Evolutionary conservation across 768 basidiomycete genomes (phyloP).

Genomic region (Filobasidium floriforme): DNA sequence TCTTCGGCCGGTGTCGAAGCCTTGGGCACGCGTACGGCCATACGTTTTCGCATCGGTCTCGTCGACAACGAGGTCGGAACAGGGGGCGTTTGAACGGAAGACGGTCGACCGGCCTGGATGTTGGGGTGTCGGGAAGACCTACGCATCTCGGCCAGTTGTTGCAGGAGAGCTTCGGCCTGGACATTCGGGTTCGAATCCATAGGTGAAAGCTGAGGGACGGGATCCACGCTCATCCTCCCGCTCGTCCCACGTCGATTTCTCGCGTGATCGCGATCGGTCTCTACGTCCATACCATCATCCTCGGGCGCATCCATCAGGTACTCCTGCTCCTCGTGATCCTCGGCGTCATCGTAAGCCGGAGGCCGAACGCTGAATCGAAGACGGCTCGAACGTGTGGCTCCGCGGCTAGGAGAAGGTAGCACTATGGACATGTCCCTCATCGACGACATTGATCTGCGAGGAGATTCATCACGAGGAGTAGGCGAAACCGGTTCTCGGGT

Average conservation of each 20-base stretch:
- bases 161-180: not conserved
- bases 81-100: not conserved
- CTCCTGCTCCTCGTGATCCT: not conserved
- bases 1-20: not conserved
- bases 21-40: not conserved
- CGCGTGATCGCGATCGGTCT: not conserved
- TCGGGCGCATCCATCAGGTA: not conserved
- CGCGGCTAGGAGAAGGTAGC: not conserved
- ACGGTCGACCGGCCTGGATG: constrained; percentile 3
- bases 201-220: not conserved
- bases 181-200: not conserved
- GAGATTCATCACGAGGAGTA: not conserved
- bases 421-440: not conserved
- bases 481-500: not conserved
- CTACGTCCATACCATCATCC: not conserved
- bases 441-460: not conserved
- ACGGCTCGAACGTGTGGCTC: not conserved
- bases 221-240: constrained; percentile 3
- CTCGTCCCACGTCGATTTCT: not conserved
- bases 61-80: not conserved
- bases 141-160: constrained; percentile 4
- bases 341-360: not conserved
- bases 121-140: not conserved
- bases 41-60: not conserved
- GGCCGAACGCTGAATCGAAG: not conserved